Base-by-base conservation (phyloP, 2,329 filamentous ascomycete species). In the Bipolaris cookei region DNA sequence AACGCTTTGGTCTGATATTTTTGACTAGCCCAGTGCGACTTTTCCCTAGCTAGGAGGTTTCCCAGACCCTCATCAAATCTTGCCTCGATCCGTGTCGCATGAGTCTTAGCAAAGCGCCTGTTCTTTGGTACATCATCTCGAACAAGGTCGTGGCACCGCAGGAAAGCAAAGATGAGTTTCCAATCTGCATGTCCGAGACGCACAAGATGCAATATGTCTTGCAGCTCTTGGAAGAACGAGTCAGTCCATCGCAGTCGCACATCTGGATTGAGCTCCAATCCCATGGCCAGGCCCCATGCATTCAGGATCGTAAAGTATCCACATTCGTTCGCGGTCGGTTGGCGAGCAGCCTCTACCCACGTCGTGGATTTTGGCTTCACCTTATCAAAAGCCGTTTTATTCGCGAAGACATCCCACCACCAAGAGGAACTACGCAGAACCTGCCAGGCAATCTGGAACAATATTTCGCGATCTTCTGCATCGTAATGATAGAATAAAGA, bases 211-310 rank as follows among this genome's bases (percentile, higher is more conserved):
- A 65, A 28, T 0, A 65, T 7, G 16, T 57, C 21, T 18, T 35
- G 11, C 1, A 63, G 11, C 13, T 63, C 44, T 4, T 41, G 3
- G 30, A 55, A 55, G 14, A 65, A 65, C 2, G 23, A 3, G 14
- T 47, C 37, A 3, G 41, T 54, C 59, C 57, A 64, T 38, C 39
- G 25, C 6, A 51, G 37, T 3, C n/a, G 3, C 11, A 55, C 51
- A 5, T 55, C 28, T 6, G 41, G 50, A 21, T 67, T 62, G 1
- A 51, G 30, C 16, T 53, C 10, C 4, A 71, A 56, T 1, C 69
- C 66, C 25, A 70, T 34, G n/a, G 66, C 67, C 10, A 65, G 16
- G 1, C 58, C 23, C 67, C 64, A 71, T 2, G 54, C 66, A 44
- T 65, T 71, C 14, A 68, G 37, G 2, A 69, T 62, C 6, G 44